Conservation (phyloP, 2,329 filamentous ascomycete species). For the Microdochium nivale region DNA sequence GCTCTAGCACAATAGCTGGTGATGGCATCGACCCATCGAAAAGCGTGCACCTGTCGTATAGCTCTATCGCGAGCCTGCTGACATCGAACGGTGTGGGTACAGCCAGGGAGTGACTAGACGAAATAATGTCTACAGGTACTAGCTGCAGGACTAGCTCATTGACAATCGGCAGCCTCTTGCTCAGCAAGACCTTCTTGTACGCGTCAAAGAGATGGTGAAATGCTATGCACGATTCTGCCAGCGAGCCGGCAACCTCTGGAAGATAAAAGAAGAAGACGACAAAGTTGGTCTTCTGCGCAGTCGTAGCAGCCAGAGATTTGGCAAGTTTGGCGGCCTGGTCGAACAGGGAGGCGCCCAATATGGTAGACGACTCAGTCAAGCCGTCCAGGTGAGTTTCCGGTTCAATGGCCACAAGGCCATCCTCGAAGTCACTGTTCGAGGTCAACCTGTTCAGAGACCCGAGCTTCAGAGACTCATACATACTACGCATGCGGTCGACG, state of each 20-base stretch:
- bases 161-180: constrained; percentile 34
- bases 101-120: constrained; percentile 52
- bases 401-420: constrained; percentile 42
- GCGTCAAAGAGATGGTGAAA: constrained; percentile 66
- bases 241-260: constrained; percentile 48
- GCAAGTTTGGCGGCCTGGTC: constrained; percentile 41
- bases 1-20: constrained; percentile 65
- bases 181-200: constrained; percentile 43
- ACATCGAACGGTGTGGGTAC: constrained; percentile 54
- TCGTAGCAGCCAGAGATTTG: constrained; percentile 32
- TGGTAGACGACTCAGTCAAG: constrained; percentile 30
- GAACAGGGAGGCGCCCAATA: constrained; percentile 34
- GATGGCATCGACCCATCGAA: constrained; percentile 50
- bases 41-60: constrained; percentile 65
- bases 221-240: constrained; percentile 63
- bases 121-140: constrained; percentile 59
- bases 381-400: constrained; percentile 32
- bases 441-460: constrained; percentile 52
- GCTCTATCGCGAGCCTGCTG: constrained; percentile 58
- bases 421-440: constrained; percentile 30
- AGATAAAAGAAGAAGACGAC: constrained; percentile 73
- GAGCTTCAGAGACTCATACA: constrained; percentile 67
- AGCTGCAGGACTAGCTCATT: constrained; percentile 73
- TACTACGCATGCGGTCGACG: constrained; percentile 56
- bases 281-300: constrained; percentile 46